A percentile compares a stretch with the other conserved stretches of the same genome.
Conservation (phyloP, 257 asterid genomes). For the Plantago elongata region DNA sequence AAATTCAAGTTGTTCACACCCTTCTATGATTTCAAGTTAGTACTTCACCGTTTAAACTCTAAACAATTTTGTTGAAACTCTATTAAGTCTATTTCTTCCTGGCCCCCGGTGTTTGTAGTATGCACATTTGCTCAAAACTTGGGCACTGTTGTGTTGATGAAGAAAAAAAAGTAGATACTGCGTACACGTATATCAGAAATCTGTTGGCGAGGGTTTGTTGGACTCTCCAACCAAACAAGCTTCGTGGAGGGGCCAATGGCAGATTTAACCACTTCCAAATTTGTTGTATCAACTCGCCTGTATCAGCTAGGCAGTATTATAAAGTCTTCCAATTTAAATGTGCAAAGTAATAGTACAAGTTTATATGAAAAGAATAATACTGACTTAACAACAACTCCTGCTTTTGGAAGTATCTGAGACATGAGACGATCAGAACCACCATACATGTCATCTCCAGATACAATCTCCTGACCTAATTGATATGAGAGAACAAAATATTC, state of each 20-base stretch:
- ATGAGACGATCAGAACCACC: constrained; percentile 96
- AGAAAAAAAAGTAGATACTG: neutral
- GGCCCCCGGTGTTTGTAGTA: too few relatives aligned
- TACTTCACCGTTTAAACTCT: too few relatives aligned
- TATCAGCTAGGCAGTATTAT: constrained; percentile 13
- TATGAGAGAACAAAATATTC: constrained; percentile 7
- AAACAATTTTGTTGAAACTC: too few relatives aligned
- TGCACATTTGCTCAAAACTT: too few relatives aligned
- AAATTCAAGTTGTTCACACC: too few relatives aligned
- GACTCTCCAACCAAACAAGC: constrained; percentile 98
- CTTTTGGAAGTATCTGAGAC: constrained; percentile 71
- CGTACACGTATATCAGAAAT: constrained; percentile 80
- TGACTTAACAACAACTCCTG: constrained; percentile 78
- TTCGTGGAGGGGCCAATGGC: constrained; percentile 66
- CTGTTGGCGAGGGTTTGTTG: constrained; percentile 95
- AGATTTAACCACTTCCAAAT: constrained; percentile 65
- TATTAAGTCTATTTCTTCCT: too few relatives aligned
- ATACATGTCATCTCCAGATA: constrained; percentile 93
- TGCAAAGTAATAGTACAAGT: neutral
- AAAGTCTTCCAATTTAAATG: constrained; percentile 12
- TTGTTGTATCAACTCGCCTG: constrained; percentile 87
- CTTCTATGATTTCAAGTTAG: too few relatives aligned
- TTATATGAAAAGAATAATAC: constrained; percentile 23
- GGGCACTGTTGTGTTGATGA: too few relatives aligned
- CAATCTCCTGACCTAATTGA: constrained; percentile 68